These are phyloP conservation scores for Pyrus betulifolia DNA, from an alignment of 306 rosid genomes.

Conservation along the genomic window DNA sequence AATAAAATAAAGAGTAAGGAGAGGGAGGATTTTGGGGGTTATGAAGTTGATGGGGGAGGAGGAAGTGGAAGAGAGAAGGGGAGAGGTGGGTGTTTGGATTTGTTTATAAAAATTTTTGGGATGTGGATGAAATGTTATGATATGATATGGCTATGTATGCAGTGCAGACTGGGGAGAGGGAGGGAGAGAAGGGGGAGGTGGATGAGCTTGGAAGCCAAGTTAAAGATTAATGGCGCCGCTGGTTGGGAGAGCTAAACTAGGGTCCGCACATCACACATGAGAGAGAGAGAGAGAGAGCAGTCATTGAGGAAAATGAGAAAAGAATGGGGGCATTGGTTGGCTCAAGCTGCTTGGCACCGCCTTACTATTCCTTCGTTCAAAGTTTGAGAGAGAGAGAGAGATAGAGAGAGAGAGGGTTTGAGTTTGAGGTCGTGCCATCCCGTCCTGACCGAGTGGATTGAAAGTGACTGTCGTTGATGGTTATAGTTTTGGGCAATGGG, in stretches of 20 bases:
- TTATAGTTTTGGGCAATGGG: conserved; percentile 42
- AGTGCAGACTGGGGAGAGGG: background rate
- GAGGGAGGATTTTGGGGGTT: background rate
- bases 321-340: conserved; percentile 25
- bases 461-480: conserved; percentile 31
- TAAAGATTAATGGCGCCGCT: conserved; percentile 83
- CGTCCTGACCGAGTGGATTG: conserved; percentile 31
- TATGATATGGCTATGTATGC: background rate
- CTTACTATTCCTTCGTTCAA: conserved; percentile 15
- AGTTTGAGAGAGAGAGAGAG: background rate
- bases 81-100: conserved; percentile 12
- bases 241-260: conserved; percentile 31
- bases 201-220: conserved; percentile 75
- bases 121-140: background rate
- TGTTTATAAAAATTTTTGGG: conserved; percentile 21
- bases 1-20: background rate
- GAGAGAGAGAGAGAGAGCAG: conserved; percentile 17
- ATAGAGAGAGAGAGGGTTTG: background rate
- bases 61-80: background rate
- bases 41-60: background rate
- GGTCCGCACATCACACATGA: conserved; percentile 38
- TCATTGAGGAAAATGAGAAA: background rate
- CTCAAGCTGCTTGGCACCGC: conserved; percentile 34
- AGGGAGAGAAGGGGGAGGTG: conserved; percentile 19
- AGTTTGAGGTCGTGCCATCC: background rate